A percentile compares a stretch with the other conserved stretches of the same genome.
Evolutionary conservation across 768 basidiomycete genomes (phyloP).

Genomic region (Rickenella mellea): DNA sequence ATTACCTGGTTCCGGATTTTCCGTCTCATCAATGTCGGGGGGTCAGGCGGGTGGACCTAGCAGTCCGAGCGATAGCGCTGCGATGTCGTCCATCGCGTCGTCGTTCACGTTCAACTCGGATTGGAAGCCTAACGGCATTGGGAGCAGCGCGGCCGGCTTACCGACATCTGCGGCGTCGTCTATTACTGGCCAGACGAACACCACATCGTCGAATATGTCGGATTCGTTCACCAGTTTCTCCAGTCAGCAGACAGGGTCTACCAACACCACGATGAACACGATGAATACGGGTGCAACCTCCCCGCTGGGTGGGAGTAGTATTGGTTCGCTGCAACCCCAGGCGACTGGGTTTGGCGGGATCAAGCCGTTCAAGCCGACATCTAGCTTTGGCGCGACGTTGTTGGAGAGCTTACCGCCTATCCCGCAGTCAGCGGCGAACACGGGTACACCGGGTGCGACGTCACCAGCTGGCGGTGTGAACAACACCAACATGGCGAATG

Average conservation of each 20-base stretch:
- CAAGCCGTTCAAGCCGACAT: constrained; percentile 77
- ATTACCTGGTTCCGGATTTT: constrained; percentile 10
- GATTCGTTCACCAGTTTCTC: constrained; percentile 23
- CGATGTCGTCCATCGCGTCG: constrained; percentile 64
- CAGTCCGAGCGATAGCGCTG: constrained; percentile 33
- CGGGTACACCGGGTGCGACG: constrained; percentile 10
- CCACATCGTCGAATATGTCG: constrained; percentile 18
- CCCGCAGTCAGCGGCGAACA: constrained; percentile 44
- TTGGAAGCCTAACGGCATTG: constrained; percentile 5
- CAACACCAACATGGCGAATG: not conserved
- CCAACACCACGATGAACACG: constrained; percentile 7
- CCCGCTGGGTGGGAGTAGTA: constrained; percentile 2
- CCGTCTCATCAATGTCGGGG: constrained; percentile 18
- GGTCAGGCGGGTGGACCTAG: constrained; percentile 12
- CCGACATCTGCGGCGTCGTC: not conserved
- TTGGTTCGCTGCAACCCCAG: constrained; percentile 28
- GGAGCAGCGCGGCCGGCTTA: not conserved
- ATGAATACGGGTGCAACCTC: constrained; percentile 6
- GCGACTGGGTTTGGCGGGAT: constrained; percentile 48
- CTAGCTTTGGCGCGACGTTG: constrained; percentile 69
- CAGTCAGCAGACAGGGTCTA: not conserved
- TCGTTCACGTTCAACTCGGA: constrained; percentile 47
- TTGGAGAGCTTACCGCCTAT: constrained; percentile 69
- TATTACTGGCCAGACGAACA: constrained; percentile 35
- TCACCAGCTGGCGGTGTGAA: not conserved